phyloP scores from a whole-genome alignment of 768 basidiomycete species.

The Fomitopsis serialis region DNA sequence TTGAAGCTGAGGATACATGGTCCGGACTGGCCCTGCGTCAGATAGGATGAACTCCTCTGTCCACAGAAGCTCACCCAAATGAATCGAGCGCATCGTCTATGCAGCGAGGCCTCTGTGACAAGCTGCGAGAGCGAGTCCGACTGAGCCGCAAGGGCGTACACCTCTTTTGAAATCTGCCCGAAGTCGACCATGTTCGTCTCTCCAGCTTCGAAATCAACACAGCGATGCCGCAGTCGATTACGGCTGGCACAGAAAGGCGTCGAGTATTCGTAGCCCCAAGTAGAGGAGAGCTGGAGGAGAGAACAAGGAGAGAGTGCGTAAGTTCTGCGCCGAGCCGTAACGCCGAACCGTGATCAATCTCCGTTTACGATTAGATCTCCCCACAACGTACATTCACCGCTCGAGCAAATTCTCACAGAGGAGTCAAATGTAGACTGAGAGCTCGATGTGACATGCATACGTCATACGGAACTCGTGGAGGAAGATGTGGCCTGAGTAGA shows the following conservation, averaged over 20 bases:
- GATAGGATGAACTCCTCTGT: background rate
- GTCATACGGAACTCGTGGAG: too few relatives aligned
- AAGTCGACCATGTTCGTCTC: constrained; percentile 39
- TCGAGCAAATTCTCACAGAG: background rate
- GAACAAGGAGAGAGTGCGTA: too few relatives aligned
- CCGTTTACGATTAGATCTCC: background rate
- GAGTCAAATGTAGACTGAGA: background rate
- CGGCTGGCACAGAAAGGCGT: too few relatives aligned
- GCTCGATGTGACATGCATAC: background rate
- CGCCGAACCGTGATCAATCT: background rate
- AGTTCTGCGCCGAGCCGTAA: background rate
- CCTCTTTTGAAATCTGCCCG: constrained; percentile 46
- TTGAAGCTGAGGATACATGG: constrained; percentile 90
- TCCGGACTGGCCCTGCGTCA: constrained; percentile 44
- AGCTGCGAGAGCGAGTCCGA: constrained; percentile 47
- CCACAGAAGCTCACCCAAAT: constrained; percentile 66
- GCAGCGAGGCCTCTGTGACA: constrained; percentile 75
- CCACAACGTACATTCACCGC: background rate
- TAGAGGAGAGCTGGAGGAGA: too few relatives aligned
- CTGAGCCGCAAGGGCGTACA: constrained; percentile 50
- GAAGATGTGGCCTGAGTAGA: too few relatives aligned
- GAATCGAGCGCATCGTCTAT: constrained; percentile 73
- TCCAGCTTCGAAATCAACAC: too few relatives aligned
- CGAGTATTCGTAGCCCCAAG: too few relatives aligned
- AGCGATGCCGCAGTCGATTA: too few relatives aligned